Evolutionary conservation across 2,329 filamentous ascomycete genomes (phyloP), one percentile per base, ranked within the genome.

Genomic region (Massarina eburnea): DNA sequence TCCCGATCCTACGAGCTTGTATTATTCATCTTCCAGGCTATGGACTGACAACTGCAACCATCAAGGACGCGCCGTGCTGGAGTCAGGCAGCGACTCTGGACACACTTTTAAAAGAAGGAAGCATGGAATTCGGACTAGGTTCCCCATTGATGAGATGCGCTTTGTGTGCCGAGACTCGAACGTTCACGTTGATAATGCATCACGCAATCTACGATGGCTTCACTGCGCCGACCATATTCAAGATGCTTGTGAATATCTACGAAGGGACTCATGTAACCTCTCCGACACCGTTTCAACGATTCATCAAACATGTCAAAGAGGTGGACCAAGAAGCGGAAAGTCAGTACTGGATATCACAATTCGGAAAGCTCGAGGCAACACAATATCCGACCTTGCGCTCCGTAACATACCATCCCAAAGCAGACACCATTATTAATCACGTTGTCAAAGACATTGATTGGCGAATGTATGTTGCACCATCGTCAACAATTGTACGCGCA

Each of bases 131-230:
- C 44, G 54, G 3, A 45, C 38, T 9, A 29, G 39, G 7, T 46
- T 37, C 8, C 33, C 33, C 10, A 26, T 52, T 12, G 32, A 52
- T 17, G 33, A 38, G 21, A 37, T n/a, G n/a, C n/a, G n/a, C n/a
- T n/a, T n/a, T n/a, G n/a, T n/a, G 35, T 9, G 37, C 20, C 10
- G 18, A 46, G 26, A 9, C n/a, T 14, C 39, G 39, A 5, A 20
- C 8, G 6, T 52, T 59, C 19, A 46, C 55, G 5, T 55, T 49
- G 45, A 48, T 50, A 4, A 36, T 48, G 1, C 58, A 60, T 32
- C 57, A 62, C 38, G 51, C 57, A 8, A 7, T 61, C 5, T 60
- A 57, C 43, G 58, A 61, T 37, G 59, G 54, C 10, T 54, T 40
- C 45, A 20, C n/a, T 19, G 15, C 19, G 10, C n/a, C 17, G 9